Evolutionary conservation across 2,329 filamentous ascomycete species (phyloP).

Genomic region (Exophiala sp.): DNA sequence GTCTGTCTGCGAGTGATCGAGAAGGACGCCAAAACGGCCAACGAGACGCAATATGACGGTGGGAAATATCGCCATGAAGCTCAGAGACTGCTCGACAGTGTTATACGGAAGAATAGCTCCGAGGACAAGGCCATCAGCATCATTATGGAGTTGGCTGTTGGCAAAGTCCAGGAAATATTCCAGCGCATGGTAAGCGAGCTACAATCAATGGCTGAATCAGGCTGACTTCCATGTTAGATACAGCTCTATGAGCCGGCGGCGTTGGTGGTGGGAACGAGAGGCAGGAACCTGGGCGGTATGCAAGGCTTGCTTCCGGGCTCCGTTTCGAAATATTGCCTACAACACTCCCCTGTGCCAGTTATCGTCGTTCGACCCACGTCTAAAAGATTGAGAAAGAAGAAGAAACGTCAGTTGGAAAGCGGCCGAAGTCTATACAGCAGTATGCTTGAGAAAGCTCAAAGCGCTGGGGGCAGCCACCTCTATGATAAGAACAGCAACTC

Average conservation of each 20-base stretch:
- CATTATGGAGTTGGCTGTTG: slow-evolving; percentile 78
- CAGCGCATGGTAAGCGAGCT: slow-evolving; percentile 65
- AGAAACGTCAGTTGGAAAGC: slow-evolving; percentile 73
- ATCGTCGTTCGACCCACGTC: slow-evolving; percentile 84
- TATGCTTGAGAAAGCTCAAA: slow-evolving; percentile 63
- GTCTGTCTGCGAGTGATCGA: slow-evolving; percentile 85
- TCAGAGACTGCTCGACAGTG: slow-evolving; percentile 63
- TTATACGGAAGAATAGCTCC: slow-evolving; percentile 72
- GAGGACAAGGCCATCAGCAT: slow-evolving; percentile 76
- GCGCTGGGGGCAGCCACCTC: slow-evolving; percentile 48
- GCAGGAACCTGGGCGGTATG: slow-evolving; percentile 75
- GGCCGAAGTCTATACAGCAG: slow-evolving; percentile 68
- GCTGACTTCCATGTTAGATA: slow-evolving; percentile 53
- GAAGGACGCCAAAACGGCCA: slow-evolving; percentile 66
- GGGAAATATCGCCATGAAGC: slow-evolving; percentile 72
- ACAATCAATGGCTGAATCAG: not conserved
- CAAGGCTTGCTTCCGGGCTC: slow-evolving; percentile 82
- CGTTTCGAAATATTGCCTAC: slow-evolving; percentile 89
- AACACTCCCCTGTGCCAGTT: slow-evolving; percentile 87
- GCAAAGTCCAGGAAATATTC: slow-evolving; percentile 84
- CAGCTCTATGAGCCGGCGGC: slow-evolving; percentile 87
- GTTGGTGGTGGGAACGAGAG: slow-evolving; percentile 82
- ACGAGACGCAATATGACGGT: slow-evolving; percentile 55
- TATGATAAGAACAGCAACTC: slow-evolving; percentile 33
- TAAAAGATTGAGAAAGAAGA: slow-evolving; percentile 84